phyloP scores from a whole-genome alignment of 2,329 filamentous ascomycete species.

The Pestalotiopsis sp. region DNA sequence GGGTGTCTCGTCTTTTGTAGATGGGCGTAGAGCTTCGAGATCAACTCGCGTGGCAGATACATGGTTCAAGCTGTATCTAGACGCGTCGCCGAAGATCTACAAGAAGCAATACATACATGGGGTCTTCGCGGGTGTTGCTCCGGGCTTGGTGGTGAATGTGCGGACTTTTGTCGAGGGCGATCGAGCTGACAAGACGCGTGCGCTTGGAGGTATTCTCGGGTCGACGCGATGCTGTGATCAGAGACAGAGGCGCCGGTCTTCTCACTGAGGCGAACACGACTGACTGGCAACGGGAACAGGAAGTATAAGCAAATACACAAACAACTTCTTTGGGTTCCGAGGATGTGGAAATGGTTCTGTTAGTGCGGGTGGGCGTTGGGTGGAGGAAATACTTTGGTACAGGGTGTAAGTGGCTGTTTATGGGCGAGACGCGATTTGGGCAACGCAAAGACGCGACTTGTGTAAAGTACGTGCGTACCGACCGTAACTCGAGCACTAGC shows the following conservation, averaged over 20 bases:
- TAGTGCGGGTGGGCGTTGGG: neutral
- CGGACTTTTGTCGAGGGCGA: neutral
- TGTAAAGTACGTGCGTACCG: neutral
- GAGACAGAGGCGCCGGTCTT: neutral
- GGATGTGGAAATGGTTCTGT: slow-evolving; percentile 7
- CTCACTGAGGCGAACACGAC: neutral
- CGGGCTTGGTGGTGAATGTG: neutral
- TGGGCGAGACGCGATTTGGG: slow-evolving; percentile 8
- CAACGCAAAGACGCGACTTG: slow-evolving; percentile 6
- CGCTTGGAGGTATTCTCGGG: neutral
- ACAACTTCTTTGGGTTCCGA: neutral
- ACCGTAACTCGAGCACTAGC: neutral
- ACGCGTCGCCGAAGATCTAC: slow-evolving; percentile 33
- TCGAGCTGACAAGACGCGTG: neutral
- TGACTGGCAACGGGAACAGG: neutral
- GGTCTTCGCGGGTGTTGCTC: slow-evolving; percentile 5
- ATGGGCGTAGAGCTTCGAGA: slow-evolving; percentile 89
- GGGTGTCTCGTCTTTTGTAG: slow-evolving; percentile 85
- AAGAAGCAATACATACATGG: slow-evolving; percentile 35
- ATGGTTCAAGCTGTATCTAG: slow-evolving; percentile 53
- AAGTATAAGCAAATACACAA: neutral
- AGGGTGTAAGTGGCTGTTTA: slow-evolving; percentile 6
- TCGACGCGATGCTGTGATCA: neutral
- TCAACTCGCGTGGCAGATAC: slow-evolving; percentile 90
- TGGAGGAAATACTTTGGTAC: slow-evolving; percentile 5